Conservation (phyloP, 2,329 filamentous ascomycete genomes). For the Phoma sp. region DNA sequence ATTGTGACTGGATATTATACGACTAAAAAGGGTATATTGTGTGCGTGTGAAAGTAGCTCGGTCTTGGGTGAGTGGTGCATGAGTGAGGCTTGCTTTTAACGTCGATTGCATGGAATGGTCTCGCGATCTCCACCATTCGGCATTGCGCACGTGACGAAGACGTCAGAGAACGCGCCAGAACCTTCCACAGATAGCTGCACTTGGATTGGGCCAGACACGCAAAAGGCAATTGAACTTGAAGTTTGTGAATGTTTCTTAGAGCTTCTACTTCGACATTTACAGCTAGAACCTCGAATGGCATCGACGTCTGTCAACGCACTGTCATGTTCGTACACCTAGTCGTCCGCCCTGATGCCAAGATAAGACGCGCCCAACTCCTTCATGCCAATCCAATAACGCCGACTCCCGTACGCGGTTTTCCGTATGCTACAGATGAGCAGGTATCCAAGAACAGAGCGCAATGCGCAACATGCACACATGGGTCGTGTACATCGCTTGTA, state of each 20-base stretch:
- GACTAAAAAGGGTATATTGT: slow-evolving; percentile 20
- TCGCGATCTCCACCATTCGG: slow-evolving; percentile 36
- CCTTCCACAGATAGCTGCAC: slow-evolving; percentile 27
- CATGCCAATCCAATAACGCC: slow-evolving; percentile 39
- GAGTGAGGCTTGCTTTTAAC: slow-evolving; percentile 39
- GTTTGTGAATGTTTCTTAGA: slow-evolving; percentile 18
- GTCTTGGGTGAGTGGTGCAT: slow-evolving; percentile 23
- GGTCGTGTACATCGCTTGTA: slow-evolving; percentile 23
- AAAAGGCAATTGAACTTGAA: slow-evolving; percentile 2
- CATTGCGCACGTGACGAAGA: slow-evolving; percentile 27
- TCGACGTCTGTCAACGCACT: slow-evolving; percentile 28
- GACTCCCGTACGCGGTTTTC: slow-evolving; percentile 41
- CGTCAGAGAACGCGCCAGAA: slow-evolving; percentile 49
- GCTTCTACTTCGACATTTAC: slow-evolving; percentile 22
- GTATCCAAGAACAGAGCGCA: slow-evolving; percentile 33
- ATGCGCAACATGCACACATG: slow-evolving; percentile 32
- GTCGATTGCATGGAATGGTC: slow-evolving; percentile 29
- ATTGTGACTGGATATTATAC: slow-evolving; percentile 59
- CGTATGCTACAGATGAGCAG: slow-evolving; percentile 46
- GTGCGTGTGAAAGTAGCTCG: slow-evolving; percentile 18
- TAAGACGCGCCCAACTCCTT: slow-evolving; percentile 44
- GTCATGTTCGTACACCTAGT: slow-evolving; percentile 30
- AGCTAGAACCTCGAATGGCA: slow-evolving; percentile 30
- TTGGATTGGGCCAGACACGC: not conserved
- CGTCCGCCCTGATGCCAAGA: slow-evolving; percentile 36